Conservation (phyloP, 371 early-diverging fungal species). For the Haplosporangium sp. region DNA sequence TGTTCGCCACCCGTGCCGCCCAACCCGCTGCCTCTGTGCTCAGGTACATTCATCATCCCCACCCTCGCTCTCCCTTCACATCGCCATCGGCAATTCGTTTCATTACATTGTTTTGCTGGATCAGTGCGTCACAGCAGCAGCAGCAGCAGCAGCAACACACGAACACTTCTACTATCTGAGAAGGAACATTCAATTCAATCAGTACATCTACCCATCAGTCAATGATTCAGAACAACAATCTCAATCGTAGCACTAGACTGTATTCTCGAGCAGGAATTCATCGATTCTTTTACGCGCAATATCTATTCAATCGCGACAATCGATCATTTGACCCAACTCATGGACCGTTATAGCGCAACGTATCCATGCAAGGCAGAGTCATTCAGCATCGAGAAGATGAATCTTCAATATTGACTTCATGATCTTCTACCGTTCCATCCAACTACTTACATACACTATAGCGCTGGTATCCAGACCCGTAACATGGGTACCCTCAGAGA, state of each 20-base stretch:
- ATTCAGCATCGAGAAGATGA: background rate
- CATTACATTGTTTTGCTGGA: background rate
- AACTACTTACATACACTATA: background rate
- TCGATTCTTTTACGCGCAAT: no score
- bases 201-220: no score
- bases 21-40: conserved; percentile 55
- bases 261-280: no score
- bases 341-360: no score
- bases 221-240: no score
- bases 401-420: background rate
- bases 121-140: background rate
- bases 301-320: no score
- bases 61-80: background rate
- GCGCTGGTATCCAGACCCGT: conserved; percentile 75
- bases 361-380: no score
- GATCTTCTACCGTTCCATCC: background rate
- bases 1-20: conserved; percentile 54
- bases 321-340: no score
- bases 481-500: conserved; percentile 94
- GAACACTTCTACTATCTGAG: no score
- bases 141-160: background rate
- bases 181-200: no score
- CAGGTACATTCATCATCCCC: conserved; percentile 27
- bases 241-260: no score
- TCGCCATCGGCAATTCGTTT: background rate